These are phyloP conservation scores for Rhizomucor miehei DNA, from an alignment of 371 early-diverging fungal species.

Conservation along the genomic window DNA sequence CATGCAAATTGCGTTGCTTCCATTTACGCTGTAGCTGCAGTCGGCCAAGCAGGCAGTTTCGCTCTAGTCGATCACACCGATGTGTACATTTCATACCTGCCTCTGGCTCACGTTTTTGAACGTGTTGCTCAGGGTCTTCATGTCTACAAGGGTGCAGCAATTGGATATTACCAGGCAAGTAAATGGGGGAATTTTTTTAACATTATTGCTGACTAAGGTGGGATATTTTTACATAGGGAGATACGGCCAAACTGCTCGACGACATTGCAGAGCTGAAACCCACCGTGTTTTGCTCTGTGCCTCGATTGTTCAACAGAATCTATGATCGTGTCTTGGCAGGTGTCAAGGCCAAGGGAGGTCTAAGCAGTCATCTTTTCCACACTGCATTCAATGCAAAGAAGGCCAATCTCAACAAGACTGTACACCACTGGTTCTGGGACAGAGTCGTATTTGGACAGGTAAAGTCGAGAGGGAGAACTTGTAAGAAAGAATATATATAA, in stretches of 20 bases:
- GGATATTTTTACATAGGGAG: conserved; percentile 55
- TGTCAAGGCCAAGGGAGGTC: conserved; percentile 76
- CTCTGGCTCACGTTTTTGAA: conserved; percentile 93
- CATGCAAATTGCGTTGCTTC: conserved; percentile 75
- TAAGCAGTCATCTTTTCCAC: conserved; percentile 76
- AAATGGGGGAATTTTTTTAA: neutral
- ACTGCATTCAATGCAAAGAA: conserved; percentile 80
- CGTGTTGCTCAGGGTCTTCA: conserved; percentile 55
- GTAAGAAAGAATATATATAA: no score
- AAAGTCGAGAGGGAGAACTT: conserved; percentile 6
- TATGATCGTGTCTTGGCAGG: conserved; percentile 89
- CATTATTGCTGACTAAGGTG: neutral
- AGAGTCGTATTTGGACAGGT: conserved; percentile 74
- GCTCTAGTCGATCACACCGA: conserved; percentile 79
- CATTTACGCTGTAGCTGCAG: conserved; percentile 68
- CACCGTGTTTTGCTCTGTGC: conserved; percentile 93
- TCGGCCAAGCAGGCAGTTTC: conserved; percentile 61
- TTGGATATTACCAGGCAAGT: conserved; percentile 72
- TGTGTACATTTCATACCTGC: conserved; percentile 89
- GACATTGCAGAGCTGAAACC: conserved; percentile 90
- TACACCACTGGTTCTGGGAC: conserved; percentile 81
- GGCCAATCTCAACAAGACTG: conserved; percentile 45
- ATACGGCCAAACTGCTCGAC: conserved; percentile 85
- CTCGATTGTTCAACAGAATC: conserved; percentile 95
- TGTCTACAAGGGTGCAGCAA: conserved; percentile 56